Percentiles rank a stretch among this genome's conserved stretches.
phyloP scores from a whole-genome alignment of 306 rosid genomes.

The Gastrolobium villosum region DNA sequence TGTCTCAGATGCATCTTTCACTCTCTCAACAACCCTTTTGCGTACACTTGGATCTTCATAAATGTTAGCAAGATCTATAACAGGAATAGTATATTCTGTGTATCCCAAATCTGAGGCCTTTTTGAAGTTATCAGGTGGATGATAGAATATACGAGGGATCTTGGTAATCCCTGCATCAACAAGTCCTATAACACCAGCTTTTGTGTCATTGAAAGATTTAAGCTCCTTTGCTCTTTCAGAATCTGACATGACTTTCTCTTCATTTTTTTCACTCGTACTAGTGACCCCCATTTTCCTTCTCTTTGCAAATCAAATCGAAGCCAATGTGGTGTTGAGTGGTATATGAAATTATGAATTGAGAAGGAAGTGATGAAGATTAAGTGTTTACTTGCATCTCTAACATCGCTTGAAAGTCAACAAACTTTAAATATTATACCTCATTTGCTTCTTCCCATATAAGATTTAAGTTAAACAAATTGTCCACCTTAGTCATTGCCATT shows the following conservation, averaged over 20 bases:
- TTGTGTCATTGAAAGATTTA: slow-evolving; percentile 64
- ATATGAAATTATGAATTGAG: not conserved
- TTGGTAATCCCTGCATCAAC: slow-evolving; percentile 67
- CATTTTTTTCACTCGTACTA: slow-evolving; percentile 5
- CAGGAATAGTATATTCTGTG: slow-evolving; percentile 43
- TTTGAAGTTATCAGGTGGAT: slow-evolving; percentile 32
- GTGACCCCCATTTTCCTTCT: slow-evolving; percentile 23
- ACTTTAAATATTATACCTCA: not conserved
- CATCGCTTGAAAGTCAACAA: slow-evolving; percentile 35
- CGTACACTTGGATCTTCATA: slow-evolving; percentile 5
- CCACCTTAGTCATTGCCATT: too few species aligned
- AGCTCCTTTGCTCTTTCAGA: slow-evolving; percentile 51
- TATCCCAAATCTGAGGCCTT: slow-evolving; percentile 18
- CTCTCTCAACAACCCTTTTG: slow-evolving; percentile 29
- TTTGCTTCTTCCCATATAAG: too few species aligned
- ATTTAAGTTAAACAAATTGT: too few species aligned
- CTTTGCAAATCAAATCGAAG: too few species aligned
- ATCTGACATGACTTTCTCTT: not conserved
- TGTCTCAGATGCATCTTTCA: slow-evolving; percentile 51
- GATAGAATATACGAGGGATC: slow-evolving; percentile 63
- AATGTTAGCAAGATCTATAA: slow-evolving; percentile 42
- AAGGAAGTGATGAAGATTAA: not conserved
- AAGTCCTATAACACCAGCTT: slow-evolving; percentile 74
- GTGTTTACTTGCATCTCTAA: not conserved
- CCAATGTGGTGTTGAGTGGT: too few species aligned